phyloP scores from a whole-genome alignment of 805 yeast species.

The Candida khao-thaluensis region DNA sequence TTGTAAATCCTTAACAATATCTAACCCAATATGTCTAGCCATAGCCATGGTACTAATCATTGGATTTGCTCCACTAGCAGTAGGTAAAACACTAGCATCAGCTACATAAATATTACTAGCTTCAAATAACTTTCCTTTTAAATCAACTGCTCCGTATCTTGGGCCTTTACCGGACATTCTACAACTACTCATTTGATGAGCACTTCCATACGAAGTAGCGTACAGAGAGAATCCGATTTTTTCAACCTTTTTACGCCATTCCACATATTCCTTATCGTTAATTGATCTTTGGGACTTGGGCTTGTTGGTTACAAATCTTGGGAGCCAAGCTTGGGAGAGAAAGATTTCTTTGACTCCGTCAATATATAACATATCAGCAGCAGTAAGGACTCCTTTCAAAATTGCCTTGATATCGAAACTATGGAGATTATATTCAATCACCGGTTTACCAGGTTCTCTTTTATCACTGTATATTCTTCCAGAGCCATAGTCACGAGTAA shows the following conservation, averaged over 20 bases:
- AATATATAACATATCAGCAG: constrained; percentile 47
- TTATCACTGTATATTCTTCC: constrained; percentile 40
- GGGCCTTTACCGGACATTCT: constrained; percentile 51
- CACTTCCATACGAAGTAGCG: constrained; percentile 41
- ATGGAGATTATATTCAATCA: constrained; percentile 39
- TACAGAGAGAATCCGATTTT: constrained; percentile 27
- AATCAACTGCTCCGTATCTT: constrained; percentile 42
- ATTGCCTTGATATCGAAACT: constrained; percentile 44
- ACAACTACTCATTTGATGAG: constrained; percentile 56
- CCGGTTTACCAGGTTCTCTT: constrained; percentile 29
- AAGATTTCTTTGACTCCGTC: constrained; percentile 49
- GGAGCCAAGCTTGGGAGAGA: constrained; percentile 31
- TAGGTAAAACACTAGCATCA: constrained; percentile 50
- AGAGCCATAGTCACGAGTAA: constrained; percentile 45
- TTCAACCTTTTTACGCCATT: constrained; percentile 32
- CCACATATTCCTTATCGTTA: constrained; percentile 43
- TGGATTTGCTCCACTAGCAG: constrained; percentile 56
- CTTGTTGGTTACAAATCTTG: constrained; percentile 35
- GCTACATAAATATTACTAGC: constrained; percentile 48
- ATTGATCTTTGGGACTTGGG: constrained; percentile 39
- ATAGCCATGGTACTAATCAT: constrained; percentile 51
- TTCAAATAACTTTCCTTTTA: constrained; percentile 46
- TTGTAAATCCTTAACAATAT: constrained; percentile 33
- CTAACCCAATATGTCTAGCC: constrained; percentile 42
- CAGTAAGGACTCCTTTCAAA: constrained; percentile 33